A percentile compares a stretch with the other conserved stretches of the same genome.
These are phyloP conservation scores for Alternaria atra DNA, from an alignment of 2,329 filamentous ascomycete species.

Conservation along the genomic window DNA sequence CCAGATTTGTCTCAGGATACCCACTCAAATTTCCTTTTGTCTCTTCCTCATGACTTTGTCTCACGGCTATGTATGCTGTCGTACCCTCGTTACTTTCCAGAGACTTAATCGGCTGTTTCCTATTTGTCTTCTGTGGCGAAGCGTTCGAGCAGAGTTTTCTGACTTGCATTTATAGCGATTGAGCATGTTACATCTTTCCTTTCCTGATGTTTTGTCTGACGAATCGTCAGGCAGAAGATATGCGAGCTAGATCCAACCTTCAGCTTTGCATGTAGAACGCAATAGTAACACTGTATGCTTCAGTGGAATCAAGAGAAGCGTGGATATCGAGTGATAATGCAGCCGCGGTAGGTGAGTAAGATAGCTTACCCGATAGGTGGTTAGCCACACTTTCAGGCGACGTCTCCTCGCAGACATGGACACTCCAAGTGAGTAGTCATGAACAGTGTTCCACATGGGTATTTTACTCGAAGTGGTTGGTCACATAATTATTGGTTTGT, in stretches of 20 bases:
- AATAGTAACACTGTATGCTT: too few species aligned
- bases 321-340: too few species aligned
- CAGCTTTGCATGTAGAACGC: too few species aligned
- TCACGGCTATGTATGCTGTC: neutral
- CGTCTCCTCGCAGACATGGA: too few species aligned
- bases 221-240: neutral
- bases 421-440: too few species aligned
- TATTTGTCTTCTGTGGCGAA: neutral
- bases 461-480: too few species aligned
- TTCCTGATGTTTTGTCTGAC: neutral
- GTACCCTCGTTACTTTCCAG: neutral
- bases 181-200: neutral
- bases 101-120: neutral
- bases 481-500: too few species aligned
- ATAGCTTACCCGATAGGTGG: too few species aligned
- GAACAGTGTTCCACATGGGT: too few species aligned
- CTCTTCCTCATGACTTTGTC: neutral
- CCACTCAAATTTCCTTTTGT: conserved; percentile 3
- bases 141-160: neutral
- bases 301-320: too few species aligned
- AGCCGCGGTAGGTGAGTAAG: too few species aligned
- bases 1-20: conserved; percentile 27
- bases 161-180: conserved; percentile 1
- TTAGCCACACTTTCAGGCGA: too few species aligned
- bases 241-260: neutral